Base-by-base conservation (phyloP, 257 asterid species). In the Schizonepeta tenuifolia region DNA sequence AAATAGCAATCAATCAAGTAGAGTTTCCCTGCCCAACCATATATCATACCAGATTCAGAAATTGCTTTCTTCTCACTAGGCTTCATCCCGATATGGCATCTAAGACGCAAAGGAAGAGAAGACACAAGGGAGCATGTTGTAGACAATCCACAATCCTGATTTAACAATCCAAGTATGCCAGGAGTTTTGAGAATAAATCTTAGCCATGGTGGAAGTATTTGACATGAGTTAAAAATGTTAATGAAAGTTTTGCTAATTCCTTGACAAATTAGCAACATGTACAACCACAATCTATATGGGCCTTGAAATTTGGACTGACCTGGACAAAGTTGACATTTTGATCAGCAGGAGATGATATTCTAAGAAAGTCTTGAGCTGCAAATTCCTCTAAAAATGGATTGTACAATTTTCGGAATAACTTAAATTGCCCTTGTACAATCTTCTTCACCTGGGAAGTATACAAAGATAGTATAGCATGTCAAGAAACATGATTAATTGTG, bases 371-470 rank as follows among this genome's bases (percentile, higher is more conserved):
- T 24, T 71, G 68, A 50, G 82, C 80, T 10, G 87, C 93, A 76
- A 83, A 79, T 72, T 90, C 96, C 79, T 93, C 86, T 50, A 90
- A 56, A 78, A 77, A 62, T 21, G 98, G 93, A 41, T 65, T 79
- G 74, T 93, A 93, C 91, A 83, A 83, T 57, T 65, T 69, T 18
- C 75, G 89, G 72, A 93, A 90, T 78, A 88, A 83, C 74, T 81
- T 61, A 68, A 79, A 89, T 67, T 93, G 98, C 65, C 97, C 96
- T 70, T 80, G 86, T 54, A 93, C 95, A 67, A 93, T 90, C 79
- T 93, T 93, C 49, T 79, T 82, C 80, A 91, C 95, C 95, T 90
- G 83, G 60, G 38, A 60, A 46, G 71, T 15, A 57, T 28, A 75
- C 40, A 75, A 2, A 79, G 50, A 17, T 71, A 74, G 38, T 59